Evolutionary conservation across 176 grass and related monocot species (phyloP), one percentile per base, ranked within the genome.

Genomic region (Musa itinerans): DNA sequence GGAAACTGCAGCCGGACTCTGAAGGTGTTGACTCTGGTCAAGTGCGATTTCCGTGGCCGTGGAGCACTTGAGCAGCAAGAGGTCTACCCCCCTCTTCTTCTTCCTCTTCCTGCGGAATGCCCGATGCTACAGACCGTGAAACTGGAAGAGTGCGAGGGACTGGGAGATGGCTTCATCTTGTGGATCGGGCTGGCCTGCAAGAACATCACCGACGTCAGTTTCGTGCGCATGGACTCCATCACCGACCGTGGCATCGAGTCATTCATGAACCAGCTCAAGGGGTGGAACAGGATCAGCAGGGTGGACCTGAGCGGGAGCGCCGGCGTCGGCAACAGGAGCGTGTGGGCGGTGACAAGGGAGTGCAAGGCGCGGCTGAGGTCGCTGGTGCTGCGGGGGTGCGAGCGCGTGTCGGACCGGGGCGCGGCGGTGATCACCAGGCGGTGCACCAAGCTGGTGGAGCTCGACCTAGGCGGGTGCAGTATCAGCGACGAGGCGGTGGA

Each of bases 271-370:
- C 16, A n/a, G 0, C 21, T 75, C 10, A 14, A 10, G 5, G 53
- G 53, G 12, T 8, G 17, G 8, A 75, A 75, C 11, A 11, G 43
- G 23, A 75, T 75, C 12, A 58, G 8, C 14, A 34, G 26, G 14
- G 3, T 75, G 10, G 54, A 75, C 53, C 9, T 75, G 1, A 19
- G 13, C 9, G 53, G 14, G 3, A 61, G 53, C 25, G 25, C 13
- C 13, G 21, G 17, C 11, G 1, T 75, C 3, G 73, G 73, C 9
- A 75, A 75, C 73, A 14, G 73, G 21, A 75, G 73, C 13, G 73
- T 75, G 25, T 75, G 73, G 73, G 51, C 50, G 10, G 53, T 59
- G 53, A 61, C 73, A 13, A 29, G 53, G 54, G 25, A 75, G 53
- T 75, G 73, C 73, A 13, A 11, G n/a, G 8, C 11, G 25, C 15